Conservation (phyloP, 345 rosid species). For the Sapria himalayana region DNA sequence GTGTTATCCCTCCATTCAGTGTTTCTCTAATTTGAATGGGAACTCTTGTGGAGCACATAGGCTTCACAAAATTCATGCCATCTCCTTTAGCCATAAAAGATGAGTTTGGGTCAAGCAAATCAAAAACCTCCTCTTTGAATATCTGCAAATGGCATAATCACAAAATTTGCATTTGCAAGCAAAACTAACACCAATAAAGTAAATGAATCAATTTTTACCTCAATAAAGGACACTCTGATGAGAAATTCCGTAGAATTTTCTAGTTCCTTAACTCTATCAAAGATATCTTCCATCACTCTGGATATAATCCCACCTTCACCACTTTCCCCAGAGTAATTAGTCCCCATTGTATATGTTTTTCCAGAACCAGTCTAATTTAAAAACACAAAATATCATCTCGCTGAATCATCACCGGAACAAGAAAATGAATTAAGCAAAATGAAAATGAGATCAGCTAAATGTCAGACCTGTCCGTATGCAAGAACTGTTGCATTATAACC, state of each 20-base stretch:
- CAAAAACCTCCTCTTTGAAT: conserved; percentile 90
- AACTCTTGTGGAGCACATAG: conserved; percentile 29
- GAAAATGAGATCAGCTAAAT: background rate
- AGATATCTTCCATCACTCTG: conserved; percentile 64
- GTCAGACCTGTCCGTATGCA: conserved; percentile 84
- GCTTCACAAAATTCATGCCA: conserved; percentile 17
- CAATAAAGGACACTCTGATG: conserved; percentile 83
- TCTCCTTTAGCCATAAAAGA: conserved; percentile 25
- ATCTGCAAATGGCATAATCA: conserved; percentile 25
- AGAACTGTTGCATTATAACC: conserved; percentile 93
- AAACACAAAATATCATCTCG: background rate
- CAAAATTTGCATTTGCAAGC: background rate
- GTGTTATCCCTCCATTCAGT: conserved; percentile 72
- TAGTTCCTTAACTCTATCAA: conserved; percentile 23
- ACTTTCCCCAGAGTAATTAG: conserved; percentile 53
- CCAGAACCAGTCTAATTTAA: conserved; percentile 69
- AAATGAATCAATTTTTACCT: conserved; percentile 21
- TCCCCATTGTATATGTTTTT: conserved; percentile 92
- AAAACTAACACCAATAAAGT: background rate
- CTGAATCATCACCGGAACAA: background rate
- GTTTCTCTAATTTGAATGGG: conserved; percentile 91
- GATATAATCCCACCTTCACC: conserved; percentile 49
- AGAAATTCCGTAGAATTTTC: conserved; percentile 37
- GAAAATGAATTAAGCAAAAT: background rate
- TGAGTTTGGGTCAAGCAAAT: conserved; percentile 55